Conservation (phyloP, 169 alveolate species). For the Miamiensis avidus region DNA sequence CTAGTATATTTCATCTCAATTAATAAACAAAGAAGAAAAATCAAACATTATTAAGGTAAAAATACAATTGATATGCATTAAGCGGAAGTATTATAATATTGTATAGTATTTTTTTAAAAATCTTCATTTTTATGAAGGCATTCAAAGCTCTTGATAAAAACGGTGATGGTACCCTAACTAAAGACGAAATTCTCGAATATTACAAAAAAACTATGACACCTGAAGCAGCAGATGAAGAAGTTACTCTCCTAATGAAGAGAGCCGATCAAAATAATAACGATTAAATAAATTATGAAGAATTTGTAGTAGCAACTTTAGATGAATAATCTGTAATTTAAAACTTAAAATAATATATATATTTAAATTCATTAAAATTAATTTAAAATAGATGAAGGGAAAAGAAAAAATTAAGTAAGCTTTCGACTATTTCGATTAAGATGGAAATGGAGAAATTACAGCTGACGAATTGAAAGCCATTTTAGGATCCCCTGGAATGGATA, state of each 20-base stretch:
- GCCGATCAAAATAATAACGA: neutral
- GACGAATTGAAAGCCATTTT: neutral
- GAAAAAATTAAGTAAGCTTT: neutral
- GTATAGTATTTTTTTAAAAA: too few relatives aligned
- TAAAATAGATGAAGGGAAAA: neutral
- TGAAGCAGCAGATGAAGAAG: neutral
- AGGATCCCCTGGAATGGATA: neutral
- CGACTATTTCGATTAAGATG: neutral
- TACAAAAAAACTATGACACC: neutral
- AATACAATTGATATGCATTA: too few relatives aligned
- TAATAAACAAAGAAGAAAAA: neutral
- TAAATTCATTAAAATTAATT: too few relatives aligned
- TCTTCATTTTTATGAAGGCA: too few relatives aligned
- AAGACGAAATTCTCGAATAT: neutral
- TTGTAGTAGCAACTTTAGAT: neutral
- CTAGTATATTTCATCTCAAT: neutral
- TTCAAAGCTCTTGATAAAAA: conserved; percentile 30
- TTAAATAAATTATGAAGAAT: neutral
- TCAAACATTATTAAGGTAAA: neutral
- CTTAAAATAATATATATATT: too few relatives aligned
- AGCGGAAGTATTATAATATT: too few relatives aligned
- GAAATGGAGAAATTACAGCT: neutral
- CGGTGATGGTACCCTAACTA: conserved; percentile 32
- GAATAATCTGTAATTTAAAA: neutral
- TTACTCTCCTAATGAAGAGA: neutral